Conservation (phyloP, 345 rosid species). For the Leavenworthia alabamica region DNA sequence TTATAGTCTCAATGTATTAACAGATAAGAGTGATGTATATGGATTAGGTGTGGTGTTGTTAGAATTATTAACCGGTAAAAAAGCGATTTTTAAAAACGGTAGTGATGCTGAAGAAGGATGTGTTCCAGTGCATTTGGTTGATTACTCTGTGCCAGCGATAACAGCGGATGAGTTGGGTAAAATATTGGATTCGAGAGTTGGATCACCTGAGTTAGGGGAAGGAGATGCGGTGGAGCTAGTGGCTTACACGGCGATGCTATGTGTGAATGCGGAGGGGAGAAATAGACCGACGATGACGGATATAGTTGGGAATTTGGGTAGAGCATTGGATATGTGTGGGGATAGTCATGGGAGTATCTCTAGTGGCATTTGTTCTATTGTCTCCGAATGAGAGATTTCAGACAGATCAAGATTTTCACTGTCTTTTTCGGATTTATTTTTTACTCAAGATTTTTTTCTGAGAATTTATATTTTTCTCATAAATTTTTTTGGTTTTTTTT, state of each 20-base stretch:
- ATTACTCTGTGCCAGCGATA: slow-evolving; percentile 57
- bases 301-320: slow-evolving; percentile 60
- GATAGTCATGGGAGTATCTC: slow-evolving; percentile 75
- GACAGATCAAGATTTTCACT: neutral
- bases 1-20: slow-evolving; percentile 71
- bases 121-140: slow-evolving; percentile 54
- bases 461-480: slow-evolving; percentile 16
- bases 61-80: slow-evolving; percentile 70
- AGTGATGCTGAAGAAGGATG: slow-evolving; percentile 36
- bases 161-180: slow-evolving; percentile 35
- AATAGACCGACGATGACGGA: slow-evolving; percentile 63
- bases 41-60: slow-evolving; percentile 81
- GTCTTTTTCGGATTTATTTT: neutral
- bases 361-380: slow-evolving; percentile 47
- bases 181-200: slow-evolving; percentile 61
- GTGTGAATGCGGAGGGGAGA: slow-evolving; percentile 65
- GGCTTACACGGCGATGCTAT: slow-evolving; percentile 69
- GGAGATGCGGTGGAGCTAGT: slow-evolving; percentile 81
- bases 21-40: slow-evolving; percentile 83
- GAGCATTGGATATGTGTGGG: slow-evolving; percentile 58
- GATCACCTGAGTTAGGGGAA: slow-evolving; percentile 45
- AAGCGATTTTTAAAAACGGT: slow-evolving; percentile 49
- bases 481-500: neutral
- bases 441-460: slow-evolving; percentile 1
- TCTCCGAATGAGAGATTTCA: slow-evolving; percentile 42